Conservation (phyloP, 805 yeast genomes). For the Blastobotrys americana region DNA sequence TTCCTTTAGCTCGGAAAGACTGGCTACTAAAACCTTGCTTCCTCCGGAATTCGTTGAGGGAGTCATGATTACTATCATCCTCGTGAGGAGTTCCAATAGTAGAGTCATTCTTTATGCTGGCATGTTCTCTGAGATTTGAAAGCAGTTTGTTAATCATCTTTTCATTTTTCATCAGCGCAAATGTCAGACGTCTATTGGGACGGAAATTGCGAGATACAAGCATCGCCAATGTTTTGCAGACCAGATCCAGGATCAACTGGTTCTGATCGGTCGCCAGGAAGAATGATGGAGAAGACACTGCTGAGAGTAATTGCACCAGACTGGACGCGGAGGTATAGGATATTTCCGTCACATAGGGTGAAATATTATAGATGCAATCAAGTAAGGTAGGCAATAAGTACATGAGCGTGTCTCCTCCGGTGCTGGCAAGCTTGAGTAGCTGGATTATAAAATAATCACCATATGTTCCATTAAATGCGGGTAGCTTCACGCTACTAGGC, state of each 20-base stretch:
- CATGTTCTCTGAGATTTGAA: slow-evolving; percentile 3
- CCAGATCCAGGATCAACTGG: slow-evolving; percentile 16
- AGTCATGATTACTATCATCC: neutral
- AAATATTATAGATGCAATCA: slow-evolving; percentile 26
- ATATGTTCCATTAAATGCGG: slow-evolving; percentile 23
- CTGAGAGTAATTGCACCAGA: slow-evolving; percentile 22
- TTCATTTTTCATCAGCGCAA: slow-evolving; percentile 22
- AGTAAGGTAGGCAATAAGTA: slow-evolving; percentile 24
- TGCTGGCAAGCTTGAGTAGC: slow-evolving; percentile 12
- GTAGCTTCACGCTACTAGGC: slow-evolving; percentile 23
- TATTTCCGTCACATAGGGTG: slow-evolving; percentile 25
- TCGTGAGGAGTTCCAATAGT: neutral
- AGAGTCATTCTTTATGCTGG: neutral
- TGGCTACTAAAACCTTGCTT: neutral
- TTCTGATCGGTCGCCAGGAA: slow-evolving; percentile 20
- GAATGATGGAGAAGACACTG: slow-evolving; percentile 21
- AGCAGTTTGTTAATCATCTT: slow-evolving; percentile 13
- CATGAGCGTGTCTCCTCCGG: slow-evolving; percentile 16
- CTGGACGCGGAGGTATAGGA: slow-evolving; percentile 25
- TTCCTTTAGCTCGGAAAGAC: slow-evolving; percentile 3
- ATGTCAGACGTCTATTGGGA: slow-evolving; percentile 22
- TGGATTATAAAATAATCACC: slow-evolving; percentile 28
- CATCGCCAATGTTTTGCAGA: slow-evolving; percentile 20
- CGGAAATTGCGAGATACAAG: slow-evolving; percentile 23
- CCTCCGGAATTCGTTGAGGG: no score